Base-by-base conservation (phyloP, 225 moss, liverwort and hornwort species). In the Polytrichum commune region DNA sequence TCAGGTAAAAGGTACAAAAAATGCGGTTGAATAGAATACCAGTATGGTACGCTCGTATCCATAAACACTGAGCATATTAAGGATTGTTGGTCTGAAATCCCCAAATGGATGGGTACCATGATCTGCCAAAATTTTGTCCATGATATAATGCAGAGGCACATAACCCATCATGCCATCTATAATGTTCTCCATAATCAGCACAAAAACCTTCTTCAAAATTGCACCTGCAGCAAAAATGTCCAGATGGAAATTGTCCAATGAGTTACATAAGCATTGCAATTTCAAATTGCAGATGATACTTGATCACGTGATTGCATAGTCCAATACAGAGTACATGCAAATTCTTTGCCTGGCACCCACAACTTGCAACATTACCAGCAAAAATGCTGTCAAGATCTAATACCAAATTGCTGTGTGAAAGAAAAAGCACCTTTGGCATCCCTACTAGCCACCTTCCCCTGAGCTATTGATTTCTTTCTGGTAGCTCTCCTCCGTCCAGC, bases 101-200 rank as follows among this genome's bases (percentile, higher is more conserved):
- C 95, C 93, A 80, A 98, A 95, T 75, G 91, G 91, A 46, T 98
- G 91, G 62, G 71, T 85, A 29, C 95, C 91, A 73, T 95, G 95
- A 74, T 93, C 93, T 54, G 91, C 87, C 62, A 98, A 80, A 80
- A 95, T 98, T 69, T 95, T 93, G 71, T 90, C 87, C 98, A 98
- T 98, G 65, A 95, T 98, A 7, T 90, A 76, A 70, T 88, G 92
- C 69, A 98, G 83, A 67, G 95, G 98, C 33, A 98, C 91, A 73
- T 80, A 93, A 19, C 93, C 91, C 92, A 93, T 98, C 98, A 98
- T 98, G 57, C 98, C 95, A 80, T 93, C 92, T 63, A 98, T 91
- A 60, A 95, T 88, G 67, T 95, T 87, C 65, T 87, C 98, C 78
- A 95, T 93, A 55, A 85, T 83, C 65, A 77, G 82, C 67, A 91